Evolutionary conservation across 495 filamentous ascomycete genomes (phyloP), one percentile per base, ranked within the genome.

Genomic region (Aspergillus wentii): DNA sequence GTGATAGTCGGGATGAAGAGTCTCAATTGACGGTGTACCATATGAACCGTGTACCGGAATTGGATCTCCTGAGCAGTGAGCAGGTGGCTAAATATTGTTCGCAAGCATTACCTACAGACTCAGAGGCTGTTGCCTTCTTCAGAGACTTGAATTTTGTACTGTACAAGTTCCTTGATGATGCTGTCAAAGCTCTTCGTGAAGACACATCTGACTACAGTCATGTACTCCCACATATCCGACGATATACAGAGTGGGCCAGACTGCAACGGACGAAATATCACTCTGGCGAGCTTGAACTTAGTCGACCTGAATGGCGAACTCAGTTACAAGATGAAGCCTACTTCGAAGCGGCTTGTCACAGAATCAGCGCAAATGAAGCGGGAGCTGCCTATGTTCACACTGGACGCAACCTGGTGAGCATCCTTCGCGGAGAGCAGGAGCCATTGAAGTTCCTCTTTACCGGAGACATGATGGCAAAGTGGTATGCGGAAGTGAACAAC

Each of bases 201-300:
- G 13, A 28, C 9, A 15, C 8, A 8, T 7, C 30, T 3, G 22
- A 35, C 11, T 17, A 41, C 10, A n/a, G n/a, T n/a, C n/a, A n/a
- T n/a, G 17, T 32, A 14, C 13, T 23, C 25, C 38, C 38, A 35
- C 42, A 45, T 26, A 17, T 42, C n/a, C 30, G 13, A 15, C 20
- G 18, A 14, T 45, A 45, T 26, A 25, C 33, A n/a, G 21, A 33
- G 11, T 45, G 42, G 42, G 36, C 36, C 8, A 40, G 15, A 18
- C 14, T 33, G 6, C 42, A 45, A 16, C 17, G 17, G 2, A 9
- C 28, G 11, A 39, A 25, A 34, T 45, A 23, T 5, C 5, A 40
- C 14, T 8, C 19, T 14, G 42, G 42, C 18, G 18, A 33, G 27
- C 35, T 45, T 22, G 36, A 36, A 7, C 17, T 33, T 18, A 33